phyloP scores from a whole-genome alignment of 108 stramenopile species.

The Nitzschia sp. region DNA sequence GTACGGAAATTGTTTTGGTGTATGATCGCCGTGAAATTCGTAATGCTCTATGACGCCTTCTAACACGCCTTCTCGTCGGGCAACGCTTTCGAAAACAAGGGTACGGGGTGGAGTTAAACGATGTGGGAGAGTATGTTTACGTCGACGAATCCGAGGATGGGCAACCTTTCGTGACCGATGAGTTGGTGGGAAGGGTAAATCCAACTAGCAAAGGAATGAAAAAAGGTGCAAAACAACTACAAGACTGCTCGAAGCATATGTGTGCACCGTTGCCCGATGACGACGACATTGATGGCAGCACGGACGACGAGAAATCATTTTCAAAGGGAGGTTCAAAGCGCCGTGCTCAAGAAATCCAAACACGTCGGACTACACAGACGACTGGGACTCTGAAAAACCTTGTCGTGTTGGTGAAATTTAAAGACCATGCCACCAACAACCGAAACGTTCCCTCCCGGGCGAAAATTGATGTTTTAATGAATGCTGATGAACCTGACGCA shows the following conservation, averaged over 20 bases:
- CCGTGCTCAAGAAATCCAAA: not conserved
- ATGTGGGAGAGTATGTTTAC: not conserved
- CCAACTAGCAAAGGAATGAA: not conserved
- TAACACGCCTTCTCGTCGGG: too few species aligned
- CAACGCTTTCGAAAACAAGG: too few species aligned
- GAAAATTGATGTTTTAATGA: constrained; percentile 36
- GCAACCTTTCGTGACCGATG: not conserved
- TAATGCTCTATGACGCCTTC: too few species aligned
- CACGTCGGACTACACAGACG: constrained; percentile 1
- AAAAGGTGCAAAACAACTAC: not conserved
- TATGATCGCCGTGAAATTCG: too few species aligned
- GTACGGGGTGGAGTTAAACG: constrained; percentile 8
- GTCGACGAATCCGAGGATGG: not conserved
- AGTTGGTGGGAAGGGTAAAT: not conserved
- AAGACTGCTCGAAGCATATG: not conserved
- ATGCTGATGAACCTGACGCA: constrained; percentile 16
- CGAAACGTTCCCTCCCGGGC: constrained; percentile 21
- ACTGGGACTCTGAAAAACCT: constrained; percentile 35
- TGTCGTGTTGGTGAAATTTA: constrained; percentile 31
- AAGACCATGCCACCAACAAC: constrained; percentile 27
- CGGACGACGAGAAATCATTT: too few species aligned
- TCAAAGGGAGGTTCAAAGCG: not conserved
- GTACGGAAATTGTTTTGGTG: too few species aligned
- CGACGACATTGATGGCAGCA: too few species aligned
- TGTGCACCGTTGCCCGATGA: not conserved